These are phyloP conservation scores for Leptomonas pyrrhocoris DNA, from an alignment of 208 protist species.

Conservation along the genomic window DNA sequence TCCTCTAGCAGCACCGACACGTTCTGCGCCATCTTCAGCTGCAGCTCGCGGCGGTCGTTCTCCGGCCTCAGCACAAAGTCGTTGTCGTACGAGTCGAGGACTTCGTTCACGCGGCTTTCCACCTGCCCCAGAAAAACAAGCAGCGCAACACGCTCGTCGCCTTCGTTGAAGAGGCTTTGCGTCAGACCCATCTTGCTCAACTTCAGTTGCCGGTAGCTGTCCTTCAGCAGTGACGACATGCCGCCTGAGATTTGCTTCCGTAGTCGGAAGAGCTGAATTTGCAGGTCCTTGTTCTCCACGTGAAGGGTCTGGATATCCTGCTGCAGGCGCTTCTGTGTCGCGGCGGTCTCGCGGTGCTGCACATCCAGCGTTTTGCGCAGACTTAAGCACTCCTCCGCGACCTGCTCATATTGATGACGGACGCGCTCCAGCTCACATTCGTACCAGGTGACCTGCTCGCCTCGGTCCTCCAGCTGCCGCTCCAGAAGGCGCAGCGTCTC, in stretches of 20 bases:
- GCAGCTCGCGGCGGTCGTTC: slow-evolving; percentile 28
- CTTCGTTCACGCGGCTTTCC: slow-evolving; percentile 84
- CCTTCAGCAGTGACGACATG: slow-evolving; percentile 60
- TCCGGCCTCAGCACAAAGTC: slow-evolving; percentile 66
- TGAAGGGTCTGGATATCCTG: slow-evolving; percentile 65
- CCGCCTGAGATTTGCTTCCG: slow-evolving; percentile 79
- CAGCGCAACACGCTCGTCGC: slow-evolving; percentile 76
- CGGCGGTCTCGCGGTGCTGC: slow-evolving; percentile 25
- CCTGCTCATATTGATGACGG: slow-evolving; percentile 65
- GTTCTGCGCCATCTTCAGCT: slow-evolving; percentile 43
- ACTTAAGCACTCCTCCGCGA: slow-evolving; percentile 53
- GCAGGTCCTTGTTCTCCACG: slow-evolving; percentile 89
- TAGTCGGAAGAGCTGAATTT: slow-evolving; percentile 83
- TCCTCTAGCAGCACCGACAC: slow-evolving; percentile 84
- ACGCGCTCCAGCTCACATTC: slow-evolving; percentile 76
- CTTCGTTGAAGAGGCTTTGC: slow-evolving; percentile 76
- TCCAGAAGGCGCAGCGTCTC: slow-evolving; percentile 59
- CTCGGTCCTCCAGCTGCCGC: slow-evolving; percentile 51
- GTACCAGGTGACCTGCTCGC: slow-evolving; percentile 57
- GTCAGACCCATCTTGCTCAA: slow-evolving; percentile 75
- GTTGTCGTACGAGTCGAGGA: slow-evolving; percentile 81
- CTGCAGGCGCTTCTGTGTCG: slow-evolving; percentile 39
- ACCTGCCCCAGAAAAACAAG: slow-evolving; percentile 85
- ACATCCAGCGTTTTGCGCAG: slow-evolving; percentile 43
- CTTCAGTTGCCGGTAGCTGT: slow-evolving; percentile 79